Evolutionary conservation across 805 yeast species (phyloP).

Genomic region (Nakazawaea wyomingensis): DNA sequence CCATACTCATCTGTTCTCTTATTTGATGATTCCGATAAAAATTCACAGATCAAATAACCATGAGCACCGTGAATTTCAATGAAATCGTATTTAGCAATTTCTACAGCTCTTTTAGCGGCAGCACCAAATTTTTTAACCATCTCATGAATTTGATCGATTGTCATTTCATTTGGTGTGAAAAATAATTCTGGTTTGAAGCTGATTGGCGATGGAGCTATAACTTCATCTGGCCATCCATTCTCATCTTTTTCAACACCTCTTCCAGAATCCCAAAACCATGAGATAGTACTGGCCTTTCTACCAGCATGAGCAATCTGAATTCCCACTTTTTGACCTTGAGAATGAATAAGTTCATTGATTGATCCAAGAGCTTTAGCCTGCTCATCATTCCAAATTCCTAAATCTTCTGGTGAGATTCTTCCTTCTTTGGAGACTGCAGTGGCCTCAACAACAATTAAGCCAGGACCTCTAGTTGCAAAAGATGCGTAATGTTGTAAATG

Average conservation of each 20-base stretch:
- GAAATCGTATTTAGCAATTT: constrained; percentile 52
- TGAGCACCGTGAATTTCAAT: constrained; percentile 65
- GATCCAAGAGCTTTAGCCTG: constrained; percentile 37
- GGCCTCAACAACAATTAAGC: constrained; percentile 43
- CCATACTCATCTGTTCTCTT: constrained; percentile 60
- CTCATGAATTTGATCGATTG: constrained; percentile 33
- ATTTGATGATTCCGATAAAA: constrained; percentile 42
- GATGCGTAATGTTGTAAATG: constrained; percentile 47
- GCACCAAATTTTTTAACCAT: constrained; percentile 36
- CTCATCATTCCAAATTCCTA: constrained; percentile 47
- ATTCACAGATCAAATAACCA: constrained; percentile 50
- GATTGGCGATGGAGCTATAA: constrained; percentile 43
- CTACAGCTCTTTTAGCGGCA: constrained; percentile 46
- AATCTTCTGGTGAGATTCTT: constrained; percentile 19
- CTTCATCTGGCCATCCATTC: constrained; percentile 39
- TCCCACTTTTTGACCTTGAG: constrained; percentile 41
- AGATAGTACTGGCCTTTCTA: constrained; percentile 37
- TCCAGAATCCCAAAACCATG: constrained; percentile 26
- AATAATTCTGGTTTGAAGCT: constrained; percentile 19
- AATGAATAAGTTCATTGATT: constrained; percentile 41
- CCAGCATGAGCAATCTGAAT: constrained; percentile 55
- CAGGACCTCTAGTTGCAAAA: constrained; percentile 43
- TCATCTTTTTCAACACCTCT: constrained; percentile 26
- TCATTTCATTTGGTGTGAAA: constrained; percentile 36
- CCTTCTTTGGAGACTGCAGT: constrained; percentile 17